Percentiles rank a stretch among this genome's conserved stretches.
These are phyloP conservation scores for Zhuliangozyma blackwelliae DNA, from an alignment of 1,139 yeast genomes.

Conservation along the genomic window DNA sequence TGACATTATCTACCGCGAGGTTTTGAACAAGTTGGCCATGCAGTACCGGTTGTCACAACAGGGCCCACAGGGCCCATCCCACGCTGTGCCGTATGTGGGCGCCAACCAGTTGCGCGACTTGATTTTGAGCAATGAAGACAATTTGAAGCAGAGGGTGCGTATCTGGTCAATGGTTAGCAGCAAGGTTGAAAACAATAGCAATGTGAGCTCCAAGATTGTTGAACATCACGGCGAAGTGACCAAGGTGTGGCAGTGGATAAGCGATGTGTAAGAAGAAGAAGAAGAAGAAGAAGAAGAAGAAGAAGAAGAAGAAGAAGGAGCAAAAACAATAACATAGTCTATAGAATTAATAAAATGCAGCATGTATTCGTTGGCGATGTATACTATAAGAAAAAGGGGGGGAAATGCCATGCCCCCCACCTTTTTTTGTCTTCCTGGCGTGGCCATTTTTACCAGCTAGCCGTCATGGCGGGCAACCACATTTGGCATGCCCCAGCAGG, in stretches of 20 bases:
- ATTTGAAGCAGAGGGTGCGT: slow-evolving; percentile 38
- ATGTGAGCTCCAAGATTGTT: slow-evolving; percentile 53
- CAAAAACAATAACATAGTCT: too few relatives aligned
- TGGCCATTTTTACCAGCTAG: too few relatives aligned
- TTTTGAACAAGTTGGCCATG: slow-evolving; percentile 41
- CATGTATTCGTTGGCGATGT: too few relatives aligned
- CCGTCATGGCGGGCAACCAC: slow-evolving; percentile 21
- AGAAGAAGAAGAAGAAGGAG: too few relatives aligned
- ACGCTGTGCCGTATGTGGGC: slow-evolving; percentile 51
- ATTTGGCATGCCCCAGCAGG: slow-evolving; percentile 42
- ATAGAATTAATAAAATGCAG: too few relatives aligned
- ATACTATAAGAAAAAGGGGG: too few relatives aligned
- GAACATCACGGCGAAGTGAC: slow-evolving; percentile 85
- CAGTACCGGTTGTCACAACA: slow-evolving; percentile 28
- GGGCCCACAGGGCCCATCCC: too few relatives aligned
- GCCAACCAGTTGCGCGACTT: slow-evolving; percentile 76
- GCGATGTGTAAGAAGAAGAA: slow-evolving; percentile 22
- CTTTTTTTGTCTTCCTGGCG: too few relatives aligned
- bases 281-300: neutral
- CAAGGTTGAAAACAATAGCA: slow-evolving; percentile 62
- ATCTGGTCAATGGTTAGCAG: slow-evolving; percentile 64
- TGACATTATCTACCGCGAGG: slow-evolving; percentile 37
- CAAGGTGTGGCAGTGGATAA: slow-evolving; percentile 89
- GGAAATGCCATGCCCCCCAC: too few relatives aligned
- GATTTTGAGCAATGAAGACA: slow-evolving; percentile 46